Evolutionary conservation across 345 rosid genomes (phyloP), one percentile per base, ranked within the genome.

Genomic region (Carallia brachiata): DNA sequence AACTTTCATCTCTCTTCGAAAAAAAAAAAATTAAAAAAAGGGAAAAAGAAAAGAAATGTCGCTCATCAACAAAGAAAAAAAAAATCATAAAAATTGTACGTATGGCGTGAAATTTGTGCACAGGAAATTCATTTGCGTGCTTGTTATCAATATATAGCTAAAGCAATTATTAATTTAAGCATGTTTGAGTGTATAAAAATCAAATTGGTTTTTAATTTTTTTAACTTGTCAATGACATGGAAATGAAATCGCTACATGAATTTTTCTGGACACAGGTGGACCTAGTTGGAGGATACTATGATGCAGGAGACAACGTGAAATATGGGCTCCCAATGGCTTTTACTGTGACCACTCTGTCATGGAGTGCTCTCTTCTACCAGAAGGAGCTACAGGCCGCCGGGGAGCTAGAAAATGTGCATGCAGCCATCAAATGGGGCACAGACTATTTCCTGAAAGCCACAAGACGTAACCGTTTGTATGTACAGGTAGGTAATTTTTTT

Each of bases 241-340:
- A 2, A 44, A 44, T 44, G 50, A 44, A 44, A 44, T 44, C 30
- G 10, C 9, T 52, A 1, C 39, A 6, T 18, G 30, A 6, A 36
- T 31, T 13, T 17, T 61, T 30, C 28, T 44, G 28, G 7, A 34
- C 47, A 32, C 27, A 91, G 98, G 83, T 83, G 76, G 92, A 94
- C 78, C 89, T 94, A 32, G 77, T 68, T 0, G 97, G 98, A 52
- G 98, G 98, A 63, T 91, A 90, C 70, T 94, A 94, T 70, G 98
- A 94, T 75, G 98, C 97, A 3, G 98, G 98, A 48, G 98, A 94
- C 83, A 94, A 94, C 60, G 90, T 94, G 47, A 90, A 94, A 73
- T 94, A 83, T 17, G 96, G 97, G 36, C 67, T 94, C 7, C 99
- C 97, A 3, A 84, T 91, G 97, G 99, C 99, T 2, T 95, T 90